These are phyloP conservation scores for Populus davidiana DNA, from an alignment of 345 rosid species.

Conservation along the genomic window DNA sequence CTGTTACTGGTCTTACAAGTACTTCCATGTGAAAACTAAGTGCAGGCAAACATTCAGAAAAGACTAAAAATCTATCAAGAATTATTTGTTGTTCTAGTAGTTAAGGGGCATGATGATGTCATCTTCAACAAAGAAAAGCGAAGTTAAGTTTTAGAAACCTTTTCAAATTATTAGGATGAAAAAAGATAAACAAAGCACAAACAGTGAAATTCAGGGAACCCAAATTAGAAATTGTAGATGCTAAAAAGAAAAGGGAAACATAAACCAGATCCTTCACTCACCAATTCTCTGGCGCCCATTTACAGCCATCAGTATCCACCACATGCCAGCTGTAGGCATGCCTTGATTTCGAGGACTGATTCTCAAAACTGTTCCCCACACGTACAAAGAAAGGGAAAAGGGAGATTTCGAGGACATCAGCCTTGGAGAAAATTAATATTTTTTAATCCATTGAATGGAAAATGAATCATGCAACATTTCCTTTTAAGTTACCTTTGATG, in stretches of 20 bases:
- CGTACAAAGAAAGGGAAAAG: slow-evolving; percentile 10
- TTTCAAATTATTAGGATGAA: neutral
- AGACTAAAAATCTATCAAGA: neutral
- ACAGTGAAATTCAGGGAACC: neutral
- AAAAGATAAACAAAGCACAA: neutral
- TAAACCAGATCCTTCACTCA: slow-evolving; percentile 26
- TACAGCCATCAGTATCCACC: slow-evolving; percentile 87
- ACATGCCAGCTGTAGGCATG: slow-evolving; percentile 95
- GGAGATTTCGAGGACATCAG: neutral
- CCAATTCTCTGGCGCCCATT: slow-evolving; percentile 89
- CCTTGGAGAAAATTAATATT: slow-evolving; percentile 1
- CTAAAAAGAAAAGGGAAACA: neutral
- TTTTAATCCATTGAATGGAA: neutral
- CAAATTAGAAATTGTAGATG: neutral
- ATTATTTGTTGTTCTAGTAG: neutral
- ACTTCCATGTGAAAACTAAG: too few relatives aligned
- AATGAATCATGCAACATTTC: slow-evolving; percentile 1
- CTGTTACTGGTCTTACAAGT: too few relatives aligned
- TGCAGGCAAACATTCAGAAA: neutral
- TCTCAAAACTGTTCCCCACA: slow-evolving; percentile 60
- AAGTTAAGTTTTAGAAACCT: neutral
- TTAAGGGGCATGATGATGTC: neutral
- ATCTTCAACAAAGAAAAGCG: neutral
- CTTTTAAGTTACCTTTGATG: slow-evolving; percentile 70
- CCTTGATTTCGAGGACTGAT: slow-evolving; percentile 70